These are phyloP conservation scores for Russula compacta DNA, from an alignment of 768 basidiomycete species.

Conservation along the genomic window DNA sequence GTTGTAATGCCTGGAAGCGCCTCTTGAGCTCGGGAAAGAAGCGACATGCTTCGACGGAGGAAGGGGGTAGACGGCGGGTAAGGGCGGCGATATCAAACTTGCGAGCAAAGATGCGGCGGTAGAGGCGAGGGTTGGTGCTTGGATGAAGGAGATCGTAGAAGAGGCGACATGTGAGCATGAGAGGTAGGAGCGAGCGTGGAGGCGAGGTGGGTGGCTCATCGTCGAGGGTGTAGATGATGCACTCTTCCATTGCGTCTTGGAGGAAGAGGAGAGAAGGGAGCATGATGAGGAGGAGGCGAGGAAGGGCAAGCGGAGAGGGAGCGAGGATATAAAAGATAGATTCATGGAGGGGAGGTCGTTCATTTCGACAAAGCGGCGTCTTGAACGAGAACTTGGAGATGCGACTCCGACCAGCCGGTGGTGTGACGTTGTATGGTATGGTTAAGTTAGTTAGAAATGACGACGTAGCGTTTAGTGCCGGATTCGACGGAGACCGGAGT, in stretches of 20 bases:
- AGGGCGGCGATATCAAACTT: constrained; percentile 58
- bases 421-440: constrained; percentile 15
- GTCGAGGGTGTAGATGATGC: constrained; percentile 53
- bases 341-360: constrained; percentile 7
- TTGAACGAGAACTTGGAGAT: constrained; percentile 14
- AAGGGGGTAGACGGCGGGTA: constrained; percentile 38
- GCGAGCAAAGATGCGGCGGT: constrained; percentile 53
- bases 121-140: constrained; percentile 51
- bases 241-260: constrained; percentile 67
- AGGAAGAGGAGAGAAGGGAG: constrained; percentile 14
- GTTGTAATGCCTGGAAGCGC: constrained; percentile 10
- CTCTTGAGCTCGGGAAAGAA: constrained; percentile 32
- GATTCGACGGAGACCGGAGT: constrained; percentile 9
- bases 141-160: constrained; percentile 44
- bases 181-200: constrained; percentile 44
- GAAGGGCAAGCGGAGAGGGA: background rate
- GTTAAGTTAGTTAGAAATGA: constrained; percentile 9
- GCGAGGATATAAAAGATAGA: constrained; percentile 12
- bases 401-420: constrained; percentile 18
- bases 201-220: constrained; percentile 40
- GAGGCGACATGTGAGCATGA: constrained; percentile 43
- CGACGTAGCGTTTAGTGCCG: constrained; percentile 15
- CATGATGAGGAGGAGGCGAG: constrained; percentile 1
- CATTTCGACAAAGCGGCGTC: constrained; percentile 18
- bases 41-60: constrained; percentile 31